A percentile compares a stretch with the other conserved stretches of the same genome.
Evolutionary conservation across 2,329 filamentous ascomycete species (phyloP).

Genomic region (Verticillium nubilum): DNA sequence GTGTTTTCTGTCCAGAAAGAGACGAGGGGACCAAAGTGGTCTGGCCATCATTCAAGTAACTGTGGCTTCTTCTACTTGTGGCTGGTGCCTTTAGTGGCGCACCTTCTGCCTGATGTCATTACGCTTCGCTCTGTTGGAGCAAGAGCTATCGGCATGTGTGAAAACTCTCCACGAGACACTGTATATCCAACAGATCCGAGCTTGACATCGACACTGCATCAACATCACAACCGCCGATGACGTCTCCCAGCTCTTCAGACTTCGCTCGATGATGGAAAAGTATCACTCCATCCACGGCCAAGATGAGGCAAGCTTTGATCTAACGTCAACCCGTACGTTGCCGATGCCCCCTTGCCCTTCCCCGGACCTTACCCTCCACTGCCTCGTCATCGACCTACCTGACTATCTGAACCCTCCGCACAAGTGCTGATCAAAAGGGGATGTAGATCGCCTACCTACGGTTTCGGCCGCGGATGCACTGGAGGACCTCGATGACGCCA

Average conservation of each 20-base stretch:
- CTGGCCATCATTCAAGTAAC: not conserved
- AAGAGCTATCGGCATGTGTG: not conserved
- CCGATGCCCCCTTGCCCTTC: not conserved
- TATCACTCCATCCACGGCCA: conserved; percentile 54
- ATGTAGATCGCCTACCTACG: conserved; percentile 67
- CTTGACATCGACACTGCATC: not conserved
- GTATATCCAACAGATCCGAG: not conserved
- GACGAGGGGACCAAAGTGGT: not conserved
- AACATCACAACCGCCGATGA: not conserved
- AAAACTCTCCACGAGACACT: not conserved
- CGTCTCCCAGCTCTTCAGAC: not conserved
- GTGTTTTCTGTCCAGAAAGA: not conserved
- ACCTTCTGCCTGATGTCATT: not conserved
- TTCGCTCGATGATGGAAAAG: conserved; percentile 7
- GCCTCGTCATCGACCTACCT: no score
- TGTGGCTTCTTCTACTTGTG: not conserved
- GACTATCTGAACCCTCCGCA: not conserved
- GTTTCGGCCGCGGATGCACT: conserved; percentile 71
- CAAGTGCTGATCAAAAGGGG: not conserved
- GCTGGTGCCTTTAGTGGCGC: not conserved
- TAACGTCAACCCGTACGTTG: conserved; percentile 44
- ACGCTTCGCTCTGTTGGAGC: not conserved
- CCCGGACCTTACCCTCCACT: not conserved
- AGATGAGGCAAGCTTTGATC: conserved; percentile 57
- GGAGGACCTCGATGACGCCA: conserved; percentile 48